Conservation (phyloP, 352 stramenopile genomes). For the Globisporangium heterothallicum region DNA sequence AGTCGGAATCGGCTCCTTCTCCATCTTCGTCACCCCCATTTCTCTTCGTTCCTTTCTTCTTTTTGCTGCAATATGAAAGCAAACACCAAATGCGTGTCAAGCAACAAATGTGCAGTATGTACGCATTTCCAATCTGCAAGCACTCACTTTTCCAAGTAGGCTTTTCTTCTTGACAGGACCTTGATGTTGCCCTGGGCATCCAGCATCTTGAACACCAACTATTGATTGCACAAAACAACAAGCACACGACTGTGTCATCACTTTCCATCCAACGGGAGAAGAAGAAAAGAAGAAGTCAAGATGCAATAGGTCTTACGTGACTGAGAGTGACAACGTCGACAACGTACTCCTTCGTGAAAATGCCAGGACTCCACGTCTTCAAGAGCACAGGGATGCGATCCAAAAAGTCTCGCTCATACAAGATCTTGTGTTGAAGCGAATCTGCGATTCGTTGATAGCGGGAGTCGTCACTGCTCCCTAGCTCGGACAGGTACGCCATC, state of each 20-base stretch:
- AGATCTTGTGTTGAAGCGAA: constrained; percentile 84
- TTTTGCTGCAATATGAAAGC: not conserved
- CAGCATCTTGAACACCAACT: constrained; percentile 86
- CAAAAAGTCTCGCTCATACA: constrained; percentile 86
- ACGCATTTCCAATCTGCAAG: not conserved
- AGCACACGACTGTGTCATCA: not conserved
- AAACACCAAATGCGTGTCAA: constrained; percentile 1
- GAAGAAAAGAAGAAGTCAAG: too few relatives aligned
- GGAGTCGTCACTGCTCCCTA: constrained; percentile 62
- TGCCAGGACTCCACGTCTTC: constrained; percentile 67
- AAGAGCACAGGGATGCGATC: constrained; percentile 77
- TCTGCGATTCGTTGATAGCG: constrained; percentile 80
- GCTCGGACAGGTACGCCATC: constrained; percentile 80
- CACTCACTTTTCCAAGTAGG: constrained; percentile 43
- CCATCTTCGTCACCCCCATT: constrained; percentile 20
- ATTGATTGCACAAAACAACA: constrained; percentile 1
- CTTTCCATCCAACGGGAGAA: too few relatives aligned
- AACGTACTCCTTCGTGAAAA: constrained; percentile 63
- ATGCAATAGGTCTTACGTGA: constrained; percentile 50
- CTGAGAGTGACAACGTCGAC: constrained; percentile 82
- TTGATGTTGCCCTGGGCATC: constrained; percentile 83
- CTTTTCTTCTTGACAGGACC: constrained; percentile 71
- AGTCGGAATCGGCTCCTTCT: constrained; percentile 39
- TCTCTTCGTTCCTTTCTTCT: constrained; percentile 40
- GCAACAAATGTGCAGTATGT: not conserved